Base-by-base conservation (phyloP, 345 rosid species). In the Anastatica hierochuntica region DNA sequence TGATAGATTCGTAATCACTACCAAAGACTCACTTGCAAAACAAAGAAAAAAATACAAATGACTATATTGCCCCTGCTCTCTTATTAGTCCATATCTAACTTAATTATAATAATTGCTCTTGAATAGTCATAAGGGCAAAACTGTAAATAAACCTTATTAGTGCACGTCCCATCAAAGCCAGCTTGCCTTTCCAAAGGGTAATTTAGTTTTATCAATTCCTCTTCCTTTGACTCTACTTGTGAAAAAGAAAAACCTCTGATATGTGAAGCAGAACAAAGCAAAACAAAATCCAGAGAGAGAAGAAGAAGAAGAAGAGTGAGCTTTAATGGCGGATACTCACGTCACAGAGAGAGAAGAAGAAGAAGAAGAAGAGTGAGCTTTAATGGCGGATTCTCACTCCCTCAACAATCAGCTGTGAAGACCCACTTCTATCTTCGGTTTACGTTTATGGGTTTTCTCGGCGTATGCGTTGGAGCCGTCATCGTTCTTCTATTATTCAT, bases 381-480 rank as follows among this genome's bases (percentile, higher is more conserved):
- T 38, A 55, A 83, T 89, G 97, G 77, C 94, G 71, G 77, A 63
- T 61, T 71, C 75, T 63, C 72, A 83, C 18, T 81, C 80, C 60
- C 60, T 86, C 43, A 82, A 82, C 80, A 77, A 72, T 69, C 67
- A 76, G 70, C 77, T 90, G 35, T 84, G 92, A 0, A 79, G 61
- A 55, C 70, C 38, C 31, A 84, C 96, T 16, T 84, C 80, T 36
- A 76, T 85, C 30, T 80, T 85, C 31, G 84, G 82, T 24, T 63
- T 82, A 23, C 82, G 89, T 46, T 53, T 87, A 48, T 84, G 98
- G 96, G 81, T 84, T 0, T 87, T 9, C 80, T 82, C 49, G 92
- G 98, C 30, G 72, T 90, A 30, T 82, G 89, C 60, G 95, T 86
- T 5, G 96, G 96, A 35, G 84, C 89, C 14, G 82, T 76, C 24